Evolutionary conservation across 441 rosid species (phyloP).

Genomic region (Populus trichocarpa): DNA sequence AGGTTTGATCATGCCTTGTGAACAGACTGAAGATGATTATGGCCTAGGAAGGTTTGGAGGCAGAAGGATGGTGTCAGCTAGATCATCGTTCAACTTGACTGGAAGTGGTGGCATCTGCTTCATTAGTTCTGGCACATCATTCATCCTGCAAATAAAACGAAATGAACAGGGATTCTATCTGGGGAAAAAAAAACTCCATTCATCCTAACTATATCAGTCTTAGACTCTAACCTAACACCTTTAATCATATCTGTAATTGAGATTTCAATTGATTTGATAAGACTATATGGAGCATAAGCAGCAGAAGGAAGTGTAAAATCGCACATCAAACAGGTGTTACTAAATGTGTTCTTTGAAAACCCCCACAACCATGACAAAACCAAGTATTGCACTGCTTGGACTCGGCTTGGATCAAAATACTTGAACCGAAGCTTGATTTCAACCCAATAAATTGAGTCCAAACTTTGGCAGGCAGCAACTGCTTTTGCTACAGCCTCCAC

Average conservation of each 20-base stretch:
- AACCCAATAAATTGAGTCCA: neutral
- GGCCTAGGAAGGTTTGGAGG: slow-evolving; percentile 18
- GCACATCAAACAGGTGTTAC: neutral
- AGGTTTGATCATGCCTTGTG: neutral
- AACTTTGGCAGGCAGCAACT: neutral
- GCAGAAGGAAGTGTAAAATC: neutral
- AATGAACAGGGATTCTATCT: neutral
- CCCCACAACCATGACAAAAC: neutral
- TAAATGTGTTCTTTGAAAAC: neutral
- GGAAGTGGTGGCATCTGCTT: slow-evolving; percentile 58
- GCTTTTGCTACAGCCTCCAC: no score
- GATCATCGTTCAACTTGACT: slow-evolving; percentile 34
- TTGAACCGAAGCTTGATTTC: neutral
- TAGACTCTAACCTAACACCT: no score
- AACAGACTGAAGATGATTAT: slow-evolving; percentile 6
- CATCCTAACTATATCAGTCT: no score
- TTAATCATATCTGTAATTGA: no score
- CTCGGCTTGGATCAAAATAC: neutral
- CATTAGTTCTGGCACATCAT: slow-evolving; percentile 39
- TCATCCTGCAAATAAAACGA: slow-evolving; percentile 34
- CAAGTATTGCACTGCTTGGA: neutral
- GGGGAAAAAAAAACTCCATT: neutral
- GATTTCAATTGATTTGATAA: no score
- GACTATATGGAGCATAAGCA: no score
- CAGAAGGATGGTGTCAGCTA: slow-evolving; percentile 30